Conservation (phyloP, 768 basidiomycete species). For the Lactarius trivialis region DNA sequence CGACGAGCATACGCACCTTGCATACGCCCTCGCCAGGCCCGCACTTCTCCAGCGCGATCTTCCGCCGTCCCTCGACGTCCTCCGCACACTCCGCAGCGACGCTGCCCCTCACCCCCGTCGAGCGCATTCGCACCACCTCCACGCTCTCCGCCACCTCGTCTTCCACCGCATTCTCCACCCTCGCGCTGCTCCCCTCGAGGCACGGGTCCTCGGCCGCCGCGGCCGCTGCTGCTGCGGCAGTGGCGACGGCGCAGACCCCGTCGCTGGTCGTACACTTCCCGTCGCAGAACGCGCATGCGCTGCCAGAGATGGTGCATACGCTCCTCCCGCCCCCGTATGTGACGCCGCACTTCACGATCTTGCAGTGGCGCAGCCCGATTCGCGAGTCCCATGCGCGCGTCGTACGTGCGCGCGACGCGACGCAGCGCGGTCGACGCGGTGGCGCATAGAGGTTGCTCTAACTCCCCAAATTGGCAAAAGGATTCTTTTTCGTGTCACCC, state of each 20-base stretch:
- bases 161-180: slow-evolving; percentile 27
- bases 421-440: slow-evolving; percentile 6
- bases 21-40: slow-evolving; percentile 2
- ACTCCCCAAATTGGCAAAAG: not conserved
- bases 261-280: slow-evolving; percentile 60
- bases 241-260: slow-evolving; percentile 29
- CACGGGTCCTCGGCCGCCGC: slow-evolving; percentile 16
- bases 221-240: not conserved
- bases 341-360: slow-evolving; percentile 61
- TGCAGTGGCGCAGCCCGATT: slow-evolving; percentile 58
- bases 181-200: slow-evolving; percentile 37
- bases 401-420: slow-evolving; percentile 35
- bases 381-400: slow-evolving; percentile 67
- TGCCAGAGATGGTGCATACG: slow-evolving; percentile 59
- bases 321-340: slow-evolving; percentile 68
- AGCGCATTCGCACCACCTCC: slow-evolving; percentile 12
- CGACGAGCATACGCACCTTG: slow-evolving; percentile 24
- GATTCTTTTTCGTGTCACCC: not conserved
- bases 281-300: slow-evolving; percentile 45
- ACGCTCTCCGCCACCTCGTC: slow-evolving; percentile 30
- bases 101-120: slow-evolving; percentile 29
- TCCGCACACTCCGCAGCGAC: slow-evolving; percentile 56
- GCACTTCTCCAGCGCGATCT: slow-evolving; percentile 24
- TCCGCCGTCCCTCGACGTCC: slow-evolving; percentile 49
- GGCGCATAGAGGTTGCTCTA: not conserved